Base-by-base conservation (phyloP, 2,329 filamentous ascomycete species). In the Coleophoma eucalyptorum region DNA sequence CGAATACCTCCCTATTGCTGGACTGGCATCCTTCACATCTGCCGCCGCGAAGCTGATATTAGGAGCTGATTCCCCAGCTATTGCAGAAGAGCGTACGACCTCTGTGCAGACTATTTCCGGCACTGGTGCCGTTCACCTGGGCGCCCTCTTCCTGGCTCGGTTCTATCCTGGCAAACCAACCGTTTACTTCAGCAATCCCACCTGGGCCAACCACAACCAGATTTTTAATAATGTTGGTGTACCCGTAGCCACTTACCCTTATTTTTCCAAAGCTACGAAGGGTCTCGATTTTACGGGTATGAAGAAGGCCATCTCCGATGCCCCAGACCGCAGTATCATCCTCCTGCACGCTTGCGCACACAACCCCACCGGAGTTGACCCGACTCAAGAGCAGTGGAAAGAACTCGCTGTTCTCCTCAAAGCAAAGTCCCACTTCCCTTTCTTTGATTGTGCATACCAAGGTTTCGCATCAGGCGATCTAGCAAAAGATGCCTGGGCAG, bases 141-240 rank as follows among this genome's bases (percentile, higher is more conserved):
- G 94, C 59, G 92, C 86, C 57, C 85, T 96, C 61, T 99, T 99
- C 84, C 86, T 99, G 54, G 77, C 88, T 69, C 92, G 87, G 70
- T 99, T 97, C 83, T 96, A 90, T 79, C 76, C 78, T 65, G 79
- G 80, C 66, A 83, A 79, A 73, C 86, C 82, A 60, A 83, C 85
- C 53, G 83, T 95, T 72, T 97, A 96, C 79, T 79, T 97, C 70
- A 96, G 91, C 65, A 89, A 88, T 70, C 94, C 94, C 48, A 99
- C 94, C 55, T 99, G 94, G 94, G 91, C 89, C 61, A 99, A 99
- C 77, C 94, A 99, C 83, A 86, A 95, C 76, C 94, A 97, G 72
- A 97, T 99, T 78, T 96, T 99, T 77, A 82, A 78, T 72, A 97
- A 97, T 67, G 91, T 97, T 66, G 79, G 81, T 62, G 77, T 97